Percentiles rank a stretch among this genome's conserved stretches.
Conservation (phyloP, 2,329 filamentous ascomycete species). For the Cyclaneusma minus region DNA sequence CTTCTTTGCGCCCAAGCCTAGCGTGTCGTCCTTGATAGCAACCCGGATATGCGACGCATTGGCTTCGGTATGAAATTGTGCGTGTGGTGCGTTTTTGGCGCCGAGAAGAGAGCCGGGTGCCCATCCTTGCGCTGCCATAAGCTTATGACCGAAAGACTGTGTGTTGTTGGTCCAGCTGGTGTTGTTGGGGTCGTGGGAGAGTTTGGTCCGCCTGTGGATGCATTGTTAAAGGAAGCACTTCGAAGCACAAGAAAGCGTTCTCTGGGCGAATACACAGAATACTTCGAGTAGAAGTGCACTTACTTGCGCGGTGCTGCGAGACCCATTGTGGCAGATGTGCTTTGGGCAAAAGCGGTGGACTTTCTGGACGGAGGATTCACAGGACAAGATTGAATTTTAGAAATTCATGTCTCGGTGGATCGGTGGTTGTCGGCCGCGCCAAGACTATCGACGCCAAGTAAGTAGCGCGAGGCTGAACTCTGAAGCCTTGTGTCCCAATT, state of each 20-base stretch:
- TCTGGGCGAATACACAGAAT: constrained; percentile 7
- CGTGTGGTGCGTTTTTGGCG: constrained; percentile 58
- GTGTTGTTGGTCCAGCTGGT: constrained; percentile 80
- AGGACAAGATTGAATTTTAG: too few relatives aligned
- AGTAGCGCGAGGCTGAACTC: too few relatives aligned
- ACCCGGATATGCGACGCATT: constrained; percentile 79
- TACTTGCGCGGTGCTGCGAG: constrained; percentile 55
- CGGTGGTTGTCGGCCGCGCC: too few relatives aligned
- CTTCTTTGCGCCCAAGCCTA: constrained; percentile 72
- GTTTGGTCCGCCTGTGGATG: constrained; percentile 41
- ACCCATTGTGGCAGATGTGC: constrained; percentile 36
- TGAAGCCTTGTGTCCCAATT: too few relatives aligned
- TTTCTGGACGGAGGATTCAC: too few relatives aligned
- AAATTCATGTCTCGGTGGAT: too few relatives aligned
- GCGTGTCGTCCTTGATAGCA: constrained; percentile 74
- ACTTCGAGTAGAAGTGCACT: constrained; percentile 17
- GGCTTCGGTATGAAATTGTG: constrained; percentile 61
- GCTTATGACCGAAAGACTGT: constrained; percentile 73
- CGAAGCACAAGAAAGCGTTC: too few relatives aligned
- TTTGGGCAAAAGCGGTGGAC: too few relatives aligned
- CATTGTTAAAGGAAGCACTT: constrained; percentile 16
- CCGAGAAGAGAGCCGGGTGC: constrained; percentile 72
- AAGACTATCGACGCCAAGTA: too few relatives aligned
- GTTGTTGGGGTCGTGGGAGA: constrained; percentile 89
- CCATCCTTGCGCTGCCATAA: constrained; percentile 84